Base-by-base conservation (phyloP, 139 green algal genomes). In the Astrephomene gubernaculifera region DNA sequence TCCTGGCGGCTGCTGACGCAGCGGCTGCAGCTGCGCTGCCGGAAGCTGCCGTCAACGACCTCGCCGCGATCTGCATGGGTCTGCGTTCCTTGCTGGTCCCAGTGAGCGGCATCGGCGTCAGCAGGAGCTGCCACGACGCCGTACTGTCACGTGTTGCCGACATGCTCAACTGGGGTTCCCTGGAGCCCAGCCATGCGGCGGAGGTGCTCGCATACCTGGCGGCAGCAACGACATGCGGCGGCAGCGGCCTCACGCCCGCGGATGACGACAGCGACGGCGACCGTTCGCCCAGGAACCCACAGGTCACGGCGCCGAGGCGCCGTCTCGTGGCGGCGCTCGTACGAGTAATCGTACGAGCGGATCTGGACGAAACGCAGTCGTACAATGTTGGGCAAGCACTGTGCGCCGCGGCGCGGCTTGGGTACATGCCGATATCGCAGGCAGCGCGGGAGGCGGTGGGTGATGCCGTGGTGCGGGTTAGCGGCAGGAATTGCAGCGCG, bases 1-100 rank as follows among this genome's bases (percentile, higher is more conserved):
- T 84, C 17, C 29, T 84, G 22, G 78, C 78, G 4, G 78, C 78
- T 2, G 78, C 78, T 7, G 78, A 84, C 43, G 60, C 63, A 3
- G 78, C 78, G 22, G 61, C 63, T 9, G 63, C n/a, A 22, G 78
- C 60, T 31, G 78, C 44, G 31, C 63, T 84, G 63, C 78, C 63
- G 63, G 31, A 31, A 0, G 78, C 78, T 1, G 35, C 63, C 25
- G 21, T 43, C 7, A 17, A 12, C 19, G 78, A 84, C 61, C 21
- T 84, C 19, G 78, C 44, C 4, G 78, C 61, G 17, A 74, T 84
- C 25, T n/a, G 22, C 43, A 41, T 61, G 7, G 78, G 78, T 2
- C 78, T 84, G 60, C 27, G 57, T 41, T 9, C 63, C 19, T 43
- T 84, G 78, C 38, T 9, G 9, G 4, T 35, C 24, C 1, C 5